Conservation (phyloP, 352 stramenopile species). For the Phytophthora tubulina region DNA sequence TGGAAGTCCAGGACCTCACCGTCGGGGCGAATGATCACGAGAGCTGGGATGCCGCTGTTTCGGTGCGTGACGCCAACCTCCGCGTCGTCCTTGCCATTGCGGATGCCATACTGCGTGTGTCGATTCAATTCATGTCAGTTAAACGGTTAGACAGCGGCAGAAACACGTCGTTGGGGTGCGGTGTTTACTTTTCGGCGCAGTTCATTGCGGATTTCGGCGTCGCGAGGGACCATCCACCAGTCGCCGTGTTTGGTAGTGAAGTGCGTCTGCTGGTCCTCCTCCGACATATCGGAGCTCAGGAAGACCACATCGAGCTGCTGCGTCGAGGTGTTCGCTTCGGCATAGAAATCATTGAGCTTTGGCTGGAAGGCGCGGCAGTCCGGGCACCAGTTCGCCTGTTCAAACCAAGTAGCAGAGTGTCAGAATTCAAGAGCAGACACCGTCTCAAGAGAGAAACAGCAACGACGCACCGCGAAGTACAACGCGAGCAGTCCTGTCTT, state of each 20-base stretch:
- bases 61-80: conserved; percentile 67
- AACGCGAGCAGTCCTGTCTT: conserved; percentile 56
- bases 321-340: conserved; percentile 54
- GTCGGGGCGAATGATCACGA: conserved; percentile 64
- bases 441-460: not conserved
- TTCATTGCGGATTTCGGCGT: conserved; percentile 60
- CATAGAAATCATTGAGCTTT: conserved; percentile 74
- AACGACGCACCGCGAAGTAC: conserved; percentile 71
- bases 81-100: conserved; percentile 70
- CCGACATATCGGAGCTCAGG: conserved; percentile 68
- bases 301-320: conserved; percentile 76
- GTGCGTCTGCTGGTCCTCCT: conserved; percentile 62
- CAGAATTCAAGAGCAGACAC: not conserved
- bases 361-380: conserved; percentile 82
- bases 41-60: conserved; percentile 71
- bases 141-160: conserved; percentile 14
- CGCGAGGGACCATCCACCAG: conserved; percentile 77
- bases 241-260: conserved; percentile 73
- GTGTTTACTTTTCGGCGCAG: conserved; percentile 76
- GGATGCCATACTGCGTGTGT: conserved; percentile 61
- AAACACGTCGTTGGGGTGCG: conserved; percentile 16
- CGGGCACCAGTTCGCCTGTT: conserved; percentile 82
- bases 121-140: not conserved
- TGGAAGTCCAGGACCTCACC: conserved; percentile 70
- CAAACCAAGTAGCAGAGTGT: conserved; percentile 21